phyloP scores from a whole-genome alignment of 1,284 basidiomycete species.

The Microstroma glucosiphilum region DNA sequence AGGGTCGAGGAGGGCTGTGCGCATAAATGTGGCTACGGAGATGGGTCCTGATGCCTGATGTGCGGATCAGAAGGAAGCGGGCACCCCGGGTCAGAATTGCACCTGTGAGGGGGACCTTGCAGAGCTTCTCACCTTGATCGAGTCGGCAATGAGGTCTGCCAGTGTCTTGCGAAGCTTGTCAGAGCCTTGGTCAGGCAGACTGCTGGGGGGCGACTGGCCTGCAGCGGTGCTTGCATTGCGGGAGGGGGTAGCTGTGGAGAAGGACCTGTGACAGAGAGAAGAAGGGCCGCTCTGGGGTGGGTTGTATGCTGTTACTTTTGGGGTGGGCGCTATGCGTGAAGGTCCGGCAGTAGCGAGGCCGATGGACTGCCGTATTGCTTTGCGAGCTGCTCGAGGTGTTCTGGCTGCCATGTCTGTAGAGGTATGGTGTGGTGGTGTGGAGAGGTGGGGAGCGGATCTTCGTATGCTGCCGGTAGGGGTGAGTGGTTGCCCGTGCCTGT shows the following conservation, averaged over 20 bases:
- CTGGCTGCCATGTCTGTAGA: background rate
- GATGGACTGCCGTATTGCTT: background rate
- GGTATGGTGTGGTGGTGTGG: background rate
- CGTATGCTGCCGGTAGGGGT: background rate
- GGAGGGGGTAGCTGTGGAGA: background rate
- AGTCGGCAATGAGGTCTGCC: slow-evolving; percentile 12
- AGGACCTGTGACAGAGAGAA: background rate
- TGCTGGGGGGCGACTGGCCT: background rate
- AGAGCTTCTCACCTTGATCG: slow-evolving; percentile 7
- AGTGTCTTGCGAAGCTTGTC: slow-evolving; percentile 9
- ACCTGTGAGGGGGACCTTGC: background rate
- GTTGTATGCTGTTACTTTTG: background rate
- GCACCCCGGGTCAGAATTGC: background rate
- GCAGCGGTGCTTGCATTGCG: background rate
- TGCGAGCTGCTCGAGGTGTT: background rate
- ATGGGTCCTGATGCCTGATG: slow-evolving; percentile 36
- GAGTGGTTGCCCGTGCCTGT: background rate
- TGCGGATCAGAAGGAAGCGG: background rate
- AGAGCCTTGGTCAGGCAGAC: background rate
- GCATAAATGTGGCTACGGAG: slow-evolving; percentile 48
- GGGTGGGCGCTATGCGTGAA: no score
- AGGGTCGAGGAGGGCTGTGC: slow-evolving; percentile 44
- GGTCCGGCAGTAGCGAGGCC: background rate
- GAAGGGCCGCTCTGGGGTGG: background rate
- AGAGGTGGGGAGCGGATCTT: background rate